Percentiles rank a stretch among this genome's conserved stretches.
Conservation (phyloP, 1,139 yeast genomes). For the Debaryomyces nepalensis region DNA sequence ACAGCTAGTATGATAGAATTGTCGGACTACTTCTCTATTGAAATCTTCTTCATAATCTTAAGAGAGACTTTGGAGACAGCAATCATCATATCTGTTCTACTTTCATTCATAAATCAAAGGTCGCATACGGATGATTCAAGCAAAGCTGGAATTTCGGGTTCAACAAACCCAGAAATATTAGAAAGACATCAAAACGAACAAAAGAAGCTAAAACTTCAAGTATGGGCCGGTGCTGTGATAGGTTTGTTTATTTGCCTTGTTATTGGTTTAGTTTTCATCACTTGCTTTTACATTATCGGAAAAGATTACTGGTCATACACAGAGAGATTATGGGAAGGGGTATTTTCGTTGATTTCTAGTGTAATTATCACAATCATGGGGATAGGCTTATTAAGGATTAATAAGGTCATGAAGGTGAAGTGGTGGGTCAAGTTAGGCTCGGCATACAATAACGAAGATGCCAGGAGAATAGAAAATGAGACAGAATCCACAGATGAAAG, state of each 20-base stretch:
- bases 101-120: slow-evolving; percentile 78
- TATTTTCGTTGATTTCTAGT: slow-evolving; percentile 80
- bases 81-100: slow-evolving; percentile 79
- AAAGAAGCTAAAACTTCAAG: slow-evolving; percentile 59
- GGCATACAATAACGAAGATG: slow-evolving; percentile 30
- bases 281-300: slow-evolving; percentile 76
- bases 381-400: slow-evolving; percentile 78
- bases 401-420: slow-evolving; percentile 60
- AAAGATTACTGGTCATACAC: slow-evolving; percentile 81
- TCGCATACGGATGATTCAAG: slow-evolving; percentile 15
- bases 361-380: slow-evolving; percentile 89
- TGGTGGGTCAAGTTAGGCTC: slow-evolving; percentile 55
- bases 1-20: slow-evolving; percentile 24
- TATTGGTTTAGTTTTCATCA: slow-evolving; percentile 76
- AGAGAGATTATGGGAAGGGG: slow-evolving; percentile 91
- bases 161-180: not conserved
- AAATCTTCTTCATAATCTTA: slow-evolving; percentile 84
- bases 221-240: slow-evolving; percentile 79
- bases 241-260: slow-evolving; percentile 78
- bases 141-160: slow-evolving; percentile 1
- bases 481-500: slow-evolving; percentile 23
- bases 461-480: slow-evolving; percentile 12
- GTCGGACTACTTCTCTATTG: slow-evolving; percentile 66
- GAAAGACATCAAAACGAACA: slow-evolving; percentile 20
- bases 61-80: slow-evolving; percentile 90